Evolutionary conservation across 176 grass and related monocot genomes (phyloP), one percentile per base, ranked within the genome.

Genomic region (Oryza rufipogon): DNA sequence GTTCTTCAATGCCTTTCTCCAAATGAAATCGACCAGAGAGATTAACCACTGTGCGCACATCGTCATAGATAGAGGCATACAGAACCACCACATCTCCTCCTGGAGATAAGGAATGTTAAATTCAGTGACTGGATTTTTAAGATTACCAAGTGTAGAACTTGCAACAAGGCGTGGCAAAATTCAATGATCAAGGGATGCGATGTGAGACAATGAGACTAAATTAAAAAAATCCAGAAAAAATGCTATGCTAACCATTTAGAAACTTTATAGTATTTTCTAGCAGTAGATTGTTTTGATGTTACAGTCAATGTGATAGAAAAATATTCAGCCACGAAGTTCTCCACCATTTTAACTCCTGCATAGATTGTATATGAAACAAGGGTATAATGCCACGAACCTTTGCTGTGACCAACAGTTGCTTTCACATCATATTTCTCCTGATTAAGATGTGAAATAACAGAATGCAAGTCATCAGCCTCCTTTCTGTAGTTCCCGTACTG

Each of bases 21-120:
- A 98, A 89, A 84, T 90, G 51, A 90, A 95, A 98, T 25, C 92
- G 93, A 20, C 96, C 93, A 75, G 92, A 98, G 49, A 93, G 46
- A 85, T 95, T 98, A 67, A 95, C 71, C 66, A 93, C 91, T 84
- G 83, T 90, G 66, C 23, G 85, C 20, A 98, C 91, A 90, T 95
- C 89, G n/a, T 81, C 82, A 45, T 93, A 95, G 6, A 88, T 73
- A 54, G 93, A 98, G 70, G 96, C 92, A 92, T 98, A 98, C 32
- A 98, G 74, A 86, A 98, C 89, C 70, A 95, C 93, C 44, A 88
- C 89, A 92, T 92, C 74, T 86, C 96, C 96, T 77, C 96, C 96
- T 98, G 76, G 32, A 78, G 38, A 42, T 75, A 64, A 70, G 48
- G 54, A 49, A n/a, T 81, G 14, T 16, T 16, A 63, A 6, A 73